A percentile compares a stretch with the other conserved stretches of the same genome.
phyloP scores from a whole-genome alignment of 1,139 yeast species.

The Kodamaea alishanica region DNA sequence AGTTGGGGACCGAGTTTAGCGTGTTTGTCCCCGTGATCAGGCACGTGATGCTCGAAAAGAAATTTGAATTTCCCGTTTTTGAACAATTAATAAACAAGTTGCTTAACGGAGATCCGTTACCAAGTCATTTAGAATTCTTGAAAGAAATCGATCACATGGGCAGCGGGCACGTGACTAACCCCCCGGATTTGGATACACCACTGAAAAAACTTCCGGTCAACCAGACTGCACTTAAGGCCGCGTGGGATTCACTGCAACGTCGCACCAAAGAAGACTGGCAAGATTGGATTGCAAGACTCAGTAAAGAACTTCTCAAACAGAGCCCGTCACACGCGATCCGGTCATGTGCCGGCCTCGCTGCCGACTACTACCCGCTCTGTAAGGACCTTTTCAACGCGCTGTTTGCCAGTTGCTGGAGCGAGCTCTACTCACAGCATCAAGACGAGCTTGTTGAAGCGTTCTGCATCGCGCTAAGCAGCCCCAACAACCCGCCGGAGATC shows the following conservation, averaged over 20 bases:
- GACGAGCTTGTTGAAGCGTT: constrained; percentile 85
- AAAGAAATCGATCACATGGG: constrained; percentile 57
- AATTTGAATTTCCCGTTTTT: constrained; percentile 69
- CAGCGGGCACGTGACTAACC: constrained; percentile 25
- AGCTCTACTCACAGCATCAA: constrained; percentile 85
- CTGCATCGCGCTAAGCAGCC: constrained; percentile 82
- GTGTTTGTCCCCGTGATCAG: constrained; percentile 87
- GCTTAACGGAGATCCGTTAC: constrained; percentile 84
- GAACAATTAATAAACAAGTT: constrained; percentile 79
- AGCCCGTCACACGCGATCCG: constrained; percentile 94
- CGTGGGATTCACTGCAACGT: constrained; percentile 91
- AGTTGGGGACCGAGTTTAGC: constrained; percentile 78
- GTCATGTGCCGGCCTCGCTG: constrained; percentile 89
- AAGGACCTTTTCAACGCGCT: constrained; percentile 90
- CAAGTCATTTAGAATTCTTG: constrained; percentile 70
- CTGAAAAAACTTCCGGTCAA: constrained; percentile 77
- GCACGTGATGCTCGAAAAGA: constrained; percentile 59
- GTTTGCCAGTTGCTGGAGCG: constrained; percentile 95
- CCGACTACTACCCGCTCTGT: constrained; percentile 84
- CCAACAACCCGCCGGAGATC: constrained; percentile 94
- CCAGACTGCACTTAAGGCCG: constrained; percentile 68
- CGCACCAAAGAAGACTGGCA: constrained; percentile 96
- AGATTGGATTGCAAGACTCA: constrained; percentile 89
- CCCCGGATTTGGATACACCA: constrained; percentile 65
- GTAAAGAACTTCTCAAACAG: constrained; percentile 82